Evolutionary conservation across 2,329 filamentous ascomycete species (phyloP), one percentile per base, ranked within the genome.

Genomic region (Exophiala sideris): DNA sequence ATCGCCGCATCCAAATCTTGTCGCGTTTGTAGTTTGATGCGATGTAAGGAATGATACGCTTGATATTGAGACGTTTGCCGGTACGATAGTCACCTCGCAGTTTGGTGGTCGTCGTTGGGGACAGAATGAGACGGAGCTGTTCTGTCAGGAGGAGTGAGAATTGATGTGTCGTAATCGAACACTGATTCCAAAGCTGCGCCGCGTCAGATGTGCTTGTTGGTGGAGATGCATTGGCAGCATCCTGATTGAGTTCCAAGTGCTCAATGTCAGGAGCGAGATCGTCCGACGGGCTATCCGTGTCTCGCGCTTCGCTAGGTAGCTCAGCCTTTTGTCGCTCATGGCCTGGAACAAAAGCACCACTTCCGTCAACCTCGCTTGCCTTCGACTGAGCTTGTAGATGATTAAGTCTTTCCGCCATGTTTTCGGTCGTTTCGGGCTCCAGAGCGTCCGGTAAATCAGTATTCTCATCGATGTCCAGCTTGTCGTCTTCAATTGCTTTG

Each of bases 1-100:
- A 87, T 52, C 95, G 85, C 11, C 95, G 88, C 87, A 99, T 95
- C 94, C 94, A 99, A 73, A 99, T 99, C 79, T 99, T 99, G 81
- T 99, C 94, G 57, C 94, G 89, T 79, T 96, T 97, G 80, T 96
- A 99, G 68, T 88, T 87, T 0, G 91, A 97, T 1, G 95, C 94
- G 64, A 99, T 97, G 75, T 99, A 99, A 0, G 95, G 94, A 66
- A 99, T 99, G 73, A 99, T 99, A 64, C 92, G 90, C 74, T 97
- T 97, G 77, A 99, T 96, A 73, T 97, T 99, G 65, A 99, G 89
- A 0, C 94, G 87, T 71, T 99, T 99, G 59, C 94, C 94, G 0
- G 94, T 99, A 63, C 94, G 89, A 81, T 95, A 97, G 63, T 95
- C 91, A 40, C 94, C 94, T 1, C 92, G 91, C 58, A 99, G 88